Evolutionary conservation across 208 protist genomes (phyloP), one percentile per base, ranked within the genome.

Genomic region (Leptomonas pyrrhocoris): DNA sequence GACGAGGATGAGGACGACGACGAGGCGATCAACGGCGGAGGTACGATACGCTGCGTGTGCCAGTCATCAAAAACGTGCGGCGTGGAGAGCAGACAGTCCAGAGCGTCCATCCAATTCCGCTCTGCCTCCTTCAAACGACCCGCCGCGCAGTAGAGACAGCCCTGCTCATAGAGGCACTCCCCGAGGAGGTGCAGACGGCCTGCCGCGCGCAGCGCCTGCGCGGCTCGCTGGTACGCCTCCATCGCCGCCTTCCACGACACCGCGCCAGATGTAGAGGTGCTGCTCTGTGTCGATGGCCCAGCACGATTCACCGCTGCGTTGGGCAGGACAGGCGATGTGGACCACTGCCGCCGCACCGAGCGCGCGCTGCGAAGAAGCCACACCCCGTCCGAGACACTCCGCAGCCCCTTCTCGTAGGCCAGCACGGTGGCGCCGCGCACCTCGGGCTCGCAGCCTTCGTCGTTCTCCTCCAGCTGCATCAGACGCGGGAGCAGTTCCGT

Each of bases 141-240:
- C 56, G 82, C 74, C 31, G 77, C 74, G 16, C 81, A 45, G 64
- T 86, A 77, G 27, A 95, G 54, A 49, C 77, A 68, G 2, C 85
- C 90, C 56, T 90, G 54, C 62, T 95, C 88, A 51, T 77, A 76
- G n/a, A 95, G 65, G 48, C 85, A 89, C 71, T 94, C 86, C 5
- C 84, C 82, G 31, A 92, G 84, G 13, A 71, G 73, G 2, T 78
- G 79, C 72, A 93, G 85, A 15, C 86, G 73, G 19, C 86, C 77
- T 9, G 79, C 74, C 28, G 82, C 43, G 42, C 85, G 85, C 25
- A 95, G 71, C 1, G 79, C 70, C 25, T 73, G 59, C 27, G 73
- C 81, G 21, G 84, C 74, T 18, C 38, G 56, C 46, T 90, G 78
- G 71, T 88, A 95, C 7, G 57, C 55, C 28, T 73, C 50, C 30